Evolutionary conservation across 352 stramenopile genomes (phyloP).

Genomic region (Pythium periplocum): DNA sequence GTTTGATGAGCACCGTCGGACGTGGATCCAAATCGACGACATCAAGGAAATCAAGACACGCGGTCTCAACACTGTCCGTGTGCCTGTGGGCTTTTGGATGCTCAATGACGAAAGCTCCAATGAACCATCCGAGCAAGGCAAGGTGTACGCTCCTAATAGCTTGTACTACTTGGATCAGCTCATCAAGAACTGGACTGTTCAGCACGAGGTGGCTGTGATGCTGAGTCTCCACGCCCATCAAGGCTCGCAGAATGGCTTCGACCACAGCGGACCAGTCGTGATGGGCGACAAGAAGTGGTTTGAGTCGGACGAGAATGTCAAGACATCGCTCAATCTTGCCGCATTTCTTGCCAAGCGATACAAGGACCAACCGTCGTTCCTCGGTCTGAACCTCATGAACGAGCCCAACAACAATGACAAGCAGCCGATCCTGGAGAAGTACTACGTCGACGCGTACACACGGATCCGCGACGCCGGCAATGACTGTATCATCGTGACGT

Average conservation of each 20-base stretch:
- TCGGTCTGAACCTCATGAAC: constrained; percentile 42
- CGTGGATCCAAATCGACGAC: constrained; percentile 27
- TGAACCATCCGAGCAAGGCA: constrained; percentile 3
- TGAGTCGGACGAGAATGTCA: constrained; percentile 15
- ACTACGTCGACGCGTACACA: constrained; percentile 33
- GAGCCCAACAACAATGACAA: constrained; percentile 24
- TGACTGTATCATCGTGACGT: constrained; percentile 33
- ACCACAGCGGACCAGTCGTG: constrained; percentile 24
- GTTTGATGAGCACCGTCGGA: constrained; percentile 20
- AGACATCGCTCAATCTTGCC: constrained; percentile 26
- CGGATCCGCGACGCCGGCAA: constrained; percentile 26
- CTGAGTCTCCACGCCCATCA: constrained; percentile 40
- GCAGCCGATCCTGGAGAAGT: constrained; percentile 16
- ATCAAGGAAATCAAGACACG: constrained; percentile 17
- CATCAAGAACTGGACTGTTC: constrained; percentile 33
- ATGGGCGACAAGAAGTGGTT: constrained; percentile 15
- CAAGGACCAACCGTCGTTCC: constrained; percentile 26
- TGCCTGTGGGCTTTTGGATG: constrained; percentile 42
- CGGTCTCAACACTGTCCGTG: constrained; percentile 41
- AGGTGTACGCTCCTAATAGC: constrained; percentile 16
- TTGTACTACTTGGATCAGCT: constrained; percentile 38
- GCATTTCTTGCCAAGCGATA: constrained; percentile 33
- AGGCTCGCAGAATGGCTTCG: constrained; percentile 42
- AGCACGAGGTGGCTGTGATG: constrained; percentile 40
- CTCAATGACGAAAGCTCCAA: constrained; percentile 17